Evolutionary conservation across 805 yeast genomes (phyloP).

Genomic region (Saccharomycopsis malanga): DNA sequence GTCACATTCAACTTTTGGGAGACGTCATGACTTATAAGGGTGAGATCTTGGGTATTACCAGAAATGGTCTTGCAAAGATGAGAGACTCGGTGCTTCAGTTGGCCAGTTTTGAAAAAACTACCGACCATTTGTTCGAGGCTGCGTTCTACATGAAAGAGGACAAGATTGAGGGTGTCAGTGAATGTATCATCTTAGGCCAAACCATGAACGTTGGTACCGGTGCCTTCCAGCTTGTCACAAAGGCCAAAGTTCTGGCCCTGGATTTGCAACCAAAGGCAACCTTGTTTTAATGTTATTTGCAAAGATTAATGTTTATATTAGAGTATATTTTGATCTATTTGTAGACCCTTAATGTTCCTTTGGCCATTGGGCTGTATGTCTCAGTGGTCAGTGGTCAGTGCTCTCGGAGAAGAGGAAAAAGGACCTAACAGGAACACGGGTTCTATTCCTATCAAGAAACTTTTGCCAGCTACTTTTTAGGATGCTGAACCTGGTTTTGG

Average conservation of each 20-base stretch:
- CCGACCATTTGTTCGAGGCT: slow-evolving; percentile 97
- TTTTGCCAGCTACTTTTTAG: too few relatives aligned
- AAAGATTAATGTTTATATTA: too few relatives aligned
- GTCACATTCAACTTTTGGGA: slow-evolving; percentile 94
- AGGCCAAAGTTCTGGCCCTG: slow-evolving; percentile 38
- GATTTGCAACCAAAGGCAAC: slow-evolving; percentile 38
- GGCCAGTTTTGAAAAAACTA: slow-evolving; percentile 96
- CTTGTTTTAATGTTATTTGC: slow-evolving; percentile 7
- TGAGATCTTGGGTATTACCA: slow-evolving; percentile 93
- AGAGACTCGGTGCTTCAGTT: slow-evolving; percentile 94
- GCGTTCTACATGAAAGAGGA: slow-evolving; percentile 97
- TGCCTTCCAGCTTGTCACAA: slow-evolving; percentile 76
- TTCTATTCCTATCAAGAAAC: too few relatives aligned
- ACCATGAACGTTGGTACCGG: slow-evolving; percentile 98
- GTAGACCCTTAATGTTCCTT: too few relatives aligned
- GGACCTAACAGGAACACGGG: too few relatives aligned
- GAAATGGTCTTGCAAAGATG: slow-evolving; percentile 97
- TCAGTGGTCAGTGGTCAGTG: too few relatives aligned
- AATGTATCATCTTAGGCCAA: slow-evolving; percentile 95
- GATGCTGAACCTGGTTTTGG: too few relatives aligned
- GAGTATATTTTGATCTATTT: too few relatives aligned
- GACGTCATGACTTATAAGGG: slow-evolving; percentile 99
- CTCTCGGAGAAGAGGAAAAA: too few relatives aligned
- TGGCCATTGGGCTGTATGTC: too few relatives aligned
- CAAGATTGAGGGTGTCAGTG: slow-evolving; percentile 94